Percentiles rank a stretch among this genome's conserved stretches.
Evolutionary conservation across 1,139 yeast species (phyloP).

Genomic region (Diutina neorugosa): DNA sequence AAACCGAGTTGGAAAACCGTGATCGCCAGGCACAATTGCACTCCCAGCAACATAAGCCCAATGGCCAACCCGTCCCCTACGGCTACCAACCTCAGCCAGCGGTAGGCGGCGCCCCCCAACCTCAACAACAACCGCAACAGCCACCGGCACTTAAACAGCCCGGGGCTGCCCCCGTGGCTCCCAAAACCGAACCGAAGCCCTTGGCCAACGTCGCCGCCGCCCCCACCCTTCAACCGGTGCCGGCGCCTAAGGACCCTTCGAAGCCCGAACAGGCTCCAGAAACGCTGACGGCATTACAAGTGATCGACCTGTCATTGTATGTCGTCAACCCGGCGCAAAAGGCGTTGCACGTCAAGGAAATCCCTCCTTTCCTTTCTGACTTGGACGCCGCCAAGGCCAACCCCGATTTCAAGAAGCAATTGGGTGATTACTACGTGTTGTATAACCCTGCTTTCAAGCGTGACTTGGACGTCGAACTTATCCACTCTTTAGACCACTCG

Average conservation of each 20-base stretch:
- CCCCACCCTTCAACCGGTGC: conserved; percentile 8
- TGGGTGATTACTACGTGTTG: conserved; percentile 77
- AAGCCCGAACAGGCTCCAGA: conserved; percentile 12
- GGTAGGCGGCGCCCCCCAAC: neutral
- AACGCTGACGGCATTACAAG: conserved; percentile 23
- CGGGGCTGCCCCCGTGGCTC: conserved; percentile 7
- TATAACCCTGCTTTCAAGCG: conserved; percentile 74
- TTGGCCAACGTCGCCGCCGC: conserved; percentile 7
- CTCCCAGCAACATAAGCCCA: conserved; percentile 6
- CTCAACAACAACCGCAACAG: conserved; percentile 5
- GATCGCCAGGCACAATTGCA: conserved; percentile 39
- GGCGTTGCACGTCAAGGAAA: conserved; percentile 55
- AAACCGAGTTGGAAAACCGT: conserved; percentile 72
- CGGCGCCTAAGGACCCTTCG: conserved; percentile 8
- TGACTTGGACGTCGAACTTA: conserved; percentile 72
- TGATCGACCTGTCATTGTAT: conserved; percentile 31
- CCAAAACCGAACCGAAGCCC: conserved; percentile 10
- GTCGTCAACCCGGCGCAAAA: conserved; percentile 30
- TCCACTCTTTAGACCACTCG: conserved; percentile 83
- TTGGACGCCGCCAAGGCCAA: conserved; percentile 71
- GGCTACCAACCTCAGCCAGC: conserved; percentile 7
- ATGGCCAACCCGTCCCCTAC: conserved; percentile 8
- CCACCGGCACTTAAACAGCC: conserved; percentile 9
- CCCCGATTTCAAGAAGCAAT: conserved; percentile 71
- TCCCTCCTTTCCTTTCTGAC: conserved; percentile 74